phyloP scores from a whole-genome alignment of 768 basidiomycete genomes.

The Arthromyces matolae region DNA sequence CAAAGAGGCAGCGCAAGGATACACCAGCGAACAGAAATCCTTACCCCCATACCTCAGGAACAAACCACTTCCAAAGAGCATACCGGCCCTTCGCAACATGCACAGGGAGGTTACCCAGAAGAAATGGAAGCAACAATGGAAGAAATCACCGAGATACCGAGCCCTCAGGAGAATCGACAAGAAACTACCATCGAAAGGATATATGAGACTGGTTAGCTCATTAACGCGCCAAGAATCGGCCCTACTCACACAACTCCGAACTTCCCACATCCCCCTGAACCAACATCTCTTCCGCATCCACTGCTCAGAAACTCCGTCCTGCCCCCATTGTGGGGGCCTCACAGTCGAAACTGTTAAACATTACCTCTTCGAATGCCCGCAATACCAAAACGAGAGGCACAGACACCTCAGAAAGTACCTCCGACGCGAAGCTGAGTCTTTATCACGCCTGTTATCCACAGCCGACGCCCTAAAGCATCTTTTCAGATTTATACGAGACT shows the following conservation, averaged over 20 bases:
- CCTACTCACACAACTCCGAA: too few relatives aligned
- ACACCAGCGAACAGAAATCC: neutral
- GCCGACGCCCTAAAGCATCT: neutral
- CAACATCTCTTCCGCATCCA: too few relatives aligned
- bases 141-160: constrained; percentile 5
- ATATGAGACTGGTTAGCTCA: neutral
- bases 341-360: constrained; percentile 3
- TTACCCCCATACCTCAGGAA: constrained; percentile 5
- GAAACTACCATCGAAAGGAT: too few relatives aligned
- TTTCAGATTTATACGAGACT: constrained; percentile 2
- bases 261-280: too few relatives aligned
- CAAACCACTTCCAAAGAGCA: constrained; percentile 12
- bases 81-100: constrained; percentile 12
- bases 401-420: neutral
- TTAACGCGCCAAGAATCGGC: constrained; percentile 2
- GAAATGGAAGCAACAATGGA: constrained; percentile 11
- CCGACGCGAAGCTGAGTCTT: constrained; percentile 7
- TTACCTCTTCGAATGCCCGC: too few relatives aligned
- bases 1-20: constrained; percentile 2
- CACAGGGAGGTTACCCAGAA: neutral
- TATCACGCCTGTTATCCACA: neutral
- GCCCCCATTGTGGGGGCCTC: too few relatives aligned
- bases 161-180: constrained; percentile 7
- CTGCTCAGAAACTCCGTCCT: too few relatives aligned
- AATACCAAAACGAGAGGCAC: too few relatives aligned